Conservation (phyloP, 2,329 filamentous ascomycete genomes). For the Xylariaceae sp. region DNA sequence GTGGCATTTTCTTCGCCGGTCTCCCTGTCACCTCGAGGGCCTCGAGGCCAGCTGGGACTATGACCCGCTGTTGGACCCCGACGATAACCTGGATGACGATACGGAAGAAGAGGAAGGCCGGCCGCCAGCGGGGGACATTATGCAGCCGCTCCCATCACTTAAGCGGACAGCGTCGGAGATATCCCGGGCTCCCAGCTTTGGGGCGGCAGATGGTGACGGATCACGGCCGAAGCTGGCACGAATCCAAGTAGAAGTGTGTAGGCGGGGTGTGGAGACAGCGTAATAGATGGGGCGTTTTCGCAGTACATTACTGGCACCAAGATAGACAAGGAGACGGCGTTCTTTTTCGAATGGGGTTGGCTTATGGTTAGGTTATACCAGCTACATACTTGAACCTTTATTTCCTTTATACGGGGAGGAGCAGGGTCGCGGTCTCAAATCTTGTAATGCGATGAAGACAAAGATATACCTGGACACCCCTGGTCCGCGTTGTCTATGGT, state of each 20-base stretch:
- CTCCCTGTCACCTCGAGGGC: slow-evolving; percentile 44
- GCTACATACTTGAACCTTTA: no score
- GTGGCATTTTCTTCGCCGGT: slow-evolving; percentile 47
- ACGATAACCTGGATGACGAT: slow-evolving; percentile 33
- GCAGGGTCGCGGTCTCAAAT: no score
- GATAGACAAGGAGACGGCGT: slow-evolving; percentile 10
- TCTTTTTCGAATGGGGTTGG: no score
- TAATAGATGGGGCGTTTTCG: no score
- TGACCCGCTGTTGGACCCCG: slow-evolving; percentile 45
- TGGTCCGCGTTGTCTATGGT: no score
- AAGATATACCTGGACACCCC: no score
- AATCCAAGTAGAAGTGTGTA: slow-evolving; percentile 37
- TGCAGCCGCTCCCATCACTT: slow-evolving; percentile 34
- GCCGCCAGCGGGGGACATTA: slow-evolving; percentile 44
- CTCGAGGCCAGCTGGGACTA: slow-evolving; percentile 51
- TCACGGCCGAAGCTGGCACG: slow-evolving; percentile 36
- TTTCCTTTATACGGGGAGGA: no score
- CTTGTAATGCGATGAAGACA: no score
- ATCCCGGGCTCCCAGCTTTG: slow-evolving; percentile 42
- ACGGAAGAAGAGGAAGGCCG: slow-evolving; percentile 33
- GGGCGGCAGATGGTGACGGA: slow-evolving; percentile 30
- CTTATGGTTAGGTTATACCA: no score
- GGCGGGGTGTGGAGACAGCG: slow-evolving; percentile 34
- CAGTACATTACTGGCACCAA: no score
- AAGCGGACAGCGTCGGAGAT: slow-evolving; percentile 51